phyloP scores from a whole-genome alignment of 2,329 filamentous ascomycete genomes.

The Myriangium duriaei region DNA sequence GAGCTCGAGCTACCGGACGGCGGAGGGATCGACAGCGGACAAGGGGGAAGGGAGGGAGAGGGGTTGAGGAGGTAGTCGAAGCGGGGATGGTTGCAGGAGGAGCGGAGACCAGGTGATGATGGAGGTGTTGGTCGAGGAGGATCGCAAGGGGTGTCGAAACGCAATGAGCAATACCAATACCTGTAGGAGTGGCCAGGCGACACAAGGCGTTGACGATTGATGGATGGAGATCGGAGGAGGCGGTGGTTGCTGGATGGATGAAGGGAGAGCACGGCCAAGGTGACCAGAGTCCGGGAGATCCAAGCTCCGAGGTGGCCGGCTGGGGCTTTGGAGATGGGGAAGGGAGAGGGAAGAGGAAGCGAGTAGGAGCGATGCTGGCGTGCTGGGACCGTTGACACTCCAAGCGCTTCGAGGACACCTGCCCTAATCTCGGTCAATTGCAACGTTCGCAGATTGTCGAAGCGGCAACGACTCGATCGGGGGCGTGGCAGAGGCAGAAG shows the following conservation, averaged over 20 bases:
- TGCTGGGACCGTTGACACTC: constrained; percentile 10
- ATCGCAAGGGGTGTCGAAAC: background rate
- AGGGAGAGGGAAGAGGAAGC: background rate
- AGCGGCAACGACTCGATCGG: constrained; percentile 4
- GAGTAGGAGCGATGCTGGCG: background rate
- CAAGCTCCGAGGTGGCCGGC: background rate
- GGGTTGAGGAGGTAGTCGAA: constrained; percentile 4
- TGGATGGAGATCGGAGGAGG: background rate
- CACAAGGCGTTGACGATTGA: background rate
- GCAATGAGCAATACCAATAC: constrained; percentile 8
- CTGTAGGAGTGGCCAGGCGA: background rate
- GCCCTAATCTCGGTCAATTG: constrained; percentile 6
- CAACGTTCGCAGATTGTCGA: constrained; percentile 9
- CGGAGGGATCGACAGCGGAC: background rate
- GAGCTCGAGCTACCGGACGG: background rate
- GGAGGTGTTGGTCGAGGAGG: no score
- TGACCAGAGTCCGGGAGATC: background rate
- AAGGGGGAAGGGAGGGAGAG: constrained; percentile 7
- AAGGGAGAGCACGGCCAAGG: constrained; percentile 4
- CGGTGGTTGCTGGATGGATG: background rate
- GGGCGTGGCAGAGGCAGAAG: no score
- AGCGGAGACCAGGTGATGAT: no score
- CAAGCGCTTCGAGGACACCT: constrained; percentile 2
- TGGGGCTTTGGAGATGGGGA: background rate
- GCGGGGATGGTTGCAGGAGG: constrained; percentile 9